phyloP scores from a whole-genome alignment of 164 flowering plant species.

The Platanus orientalis region DNA sequence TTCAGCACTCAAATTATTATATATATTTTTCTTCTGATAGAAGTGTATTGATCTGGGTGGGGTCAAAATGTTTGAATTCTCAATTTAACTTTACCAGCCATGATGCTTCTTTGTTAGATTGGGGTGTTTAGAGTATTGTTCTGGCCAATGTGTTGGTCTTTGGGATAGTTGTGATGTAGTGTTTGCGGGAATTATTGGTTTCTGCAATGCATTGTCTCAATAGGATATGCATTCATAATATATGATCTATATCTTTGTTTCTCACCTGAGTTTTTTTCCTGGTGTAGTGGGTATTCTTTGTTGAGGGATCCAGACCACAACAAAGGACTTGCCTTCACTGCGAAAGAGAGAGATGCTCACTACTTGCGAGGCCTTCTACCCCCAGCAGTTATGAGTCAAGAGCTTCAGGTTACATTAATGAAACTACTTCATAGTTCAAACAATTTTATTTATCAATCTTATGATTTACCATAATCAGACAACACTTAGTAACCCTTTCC shows the following conservation, averaged over 20 bases:
- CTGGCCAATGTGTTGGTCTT: no score
- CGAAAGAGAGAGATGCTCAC: conserved; percentile 76
- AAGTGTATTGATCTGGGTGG: no score
- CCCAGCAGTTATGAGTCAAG: conserved; percentile 47
- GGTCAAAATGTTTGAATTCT: no score
- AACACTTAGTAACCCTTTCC: neutral
- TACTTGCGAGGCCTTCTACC: conserved; percentile 85
- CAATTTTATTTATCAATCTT: neutral
- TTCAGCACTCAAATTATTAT: no score
- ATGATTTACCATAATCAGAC: neutral
- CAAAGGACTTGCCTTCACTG: conserved; percentile 76
- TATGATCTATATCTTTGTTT: neutral
- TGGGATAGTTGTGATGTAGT: no score
- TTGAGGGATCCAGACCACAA: conserved; percentile 78
- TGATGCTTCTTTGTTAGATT: no score
- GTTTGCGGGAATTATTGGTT: no score
- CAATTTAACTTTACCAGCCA: no score
- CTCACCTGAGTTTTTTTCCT: conserved; percentile 6
- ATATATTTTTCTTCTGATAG: no score
- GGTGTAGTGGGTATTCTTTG: conserved; percentile 60
- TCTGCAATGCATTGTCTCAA: neutral
- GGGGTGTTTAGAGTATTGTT: no score
- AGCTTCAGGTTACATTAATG: conserved; percentile 50
- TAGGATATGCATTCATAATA: neutral
- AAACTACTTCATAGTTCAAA: neutral